Percentiles rank a stretch among this genome's conserved stretches.
phyloP scores from a whole-genome alignment of 495 filamentous ascomycete species.

The Thozetella sp. region DNA sequence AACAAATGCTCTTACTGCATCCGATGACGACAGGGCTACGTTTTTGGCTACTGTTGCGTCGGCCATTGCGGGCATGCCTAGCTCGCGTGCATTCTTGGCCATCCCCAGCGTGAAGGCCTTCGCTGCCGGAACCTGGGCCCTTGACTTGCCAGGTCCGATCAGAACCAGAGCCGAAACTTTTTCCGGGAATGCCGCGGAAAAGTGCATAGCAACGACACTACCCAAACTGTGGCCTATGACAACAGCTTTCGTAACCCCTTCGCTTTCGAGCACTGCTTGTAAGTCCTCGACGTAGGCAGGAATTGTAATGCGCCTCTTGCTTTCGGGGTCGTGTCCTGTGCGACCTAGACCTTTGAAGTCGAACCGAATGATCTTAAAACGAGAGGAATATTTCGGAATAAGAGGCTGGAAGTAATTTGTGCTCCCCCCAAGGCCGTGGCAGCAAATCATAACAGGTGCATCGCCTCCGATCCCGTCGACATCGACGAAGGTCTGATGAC shows the following conservation, averaged over 20 bases:
- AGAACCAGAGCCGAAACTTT: neutral
- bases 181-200: neutral
- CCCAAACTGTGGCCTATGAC: neutral
- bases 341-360: constrained; percentile 15
- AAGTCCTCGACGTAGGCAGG: constrained; percentile 20
- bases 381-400: constrained; percentile 5
- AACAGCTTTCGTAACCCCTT: constrained; percentile 2
- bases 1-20: constrained; percentile 7
- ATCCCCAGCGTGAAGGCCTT: neutral
- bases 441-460: constrained; percentile 10
- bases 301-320: constrained; percentile 13
- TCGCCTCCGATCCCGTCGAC: constrained; percentile 5
- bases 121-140: neutral
- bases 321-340: constrained; percentile 4
- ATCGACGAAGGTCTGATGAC: constrained; percentile 3
- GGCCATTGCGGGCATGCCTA: neutral
- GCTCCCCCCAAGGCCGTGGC: constrained; percentile 16
- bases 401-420: constrained; percentile 13
- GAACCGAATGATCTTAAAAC: constrained; percentile 11
- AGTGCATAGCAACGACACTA: neutral
- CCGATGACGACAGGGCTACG: constrained; percentile 4
- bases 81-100: neutral
- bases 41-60: constrained; percentile 3
- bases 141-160: neutral
- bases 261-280: constrained; percentile 12